Conservation (phyloP, 2,329 filamentous ascomycete genomes). For the Apiospora arundinis region DNA sequence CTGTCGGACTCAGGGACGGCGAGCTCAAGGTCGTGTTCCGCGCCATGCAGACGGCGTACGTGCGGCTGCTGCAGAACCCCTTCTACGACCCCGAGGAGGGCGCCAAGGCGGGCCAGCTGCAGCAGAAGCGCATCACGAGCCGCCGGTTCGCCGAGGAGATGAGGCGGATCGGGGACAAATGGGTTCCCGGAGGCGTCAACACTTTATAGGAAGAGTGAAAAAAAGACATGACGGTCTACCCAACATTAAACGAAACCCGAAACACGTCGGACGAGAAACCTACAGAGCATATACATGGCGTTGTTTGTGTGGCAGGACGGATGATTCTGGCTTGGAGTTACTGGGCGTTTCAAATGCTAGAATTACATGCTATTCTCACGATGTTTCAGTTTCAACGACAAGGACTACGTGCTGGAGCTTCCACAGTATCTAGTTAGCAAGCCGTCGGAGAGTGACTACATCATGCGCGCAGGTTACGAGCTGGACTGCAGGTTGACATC, state of each 20-base stretch:
- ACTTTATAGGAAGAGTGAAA: slow-evolving; percentile 42
- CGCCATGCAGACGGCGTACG: slow-evolving; percentile 91
- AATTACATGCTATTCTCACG: slow-evolving; percentile 6
- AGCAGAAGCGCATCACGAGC: slow-evolving; percentile 78
- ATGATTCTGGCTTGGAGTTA: slow-evolving; percentile 10
- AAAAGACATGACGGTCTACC: neutral
- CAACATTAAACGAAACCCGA: neutral
- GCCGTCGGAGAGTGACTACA: neutral
- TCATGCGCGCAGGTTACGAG: neutral
- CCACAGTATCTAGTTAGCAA: neutral
- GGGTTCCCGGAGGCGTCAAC: slow-evolving; percentile 72
- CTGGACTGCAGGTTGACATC: neutral
- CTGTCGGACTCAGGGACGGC: slow-evolving; percentile 78
- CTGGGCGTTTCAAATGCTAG: neutral
- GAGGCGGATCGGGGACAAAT: slow-evolving; percentile 81
- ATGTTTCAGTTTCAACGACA: neutral
- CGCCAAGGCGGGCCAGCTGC: slow-evolving; percentile 49
- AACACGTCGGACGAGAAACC: neutral
- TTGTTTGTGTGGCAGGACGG: slow-evolving; percentile 7
- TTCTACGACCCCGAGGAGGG: slow-evolving; percentile 93
- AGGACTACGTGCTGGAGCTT: neutral
- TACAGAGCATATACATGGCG: neutral
- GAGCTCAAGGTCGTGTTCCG: slow-evolving; percentile 91
- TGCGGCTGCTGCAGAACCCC: slow-evolving; percentile 87
- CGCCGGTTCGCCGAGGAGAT: slow-evolving; percentile 82